phyloP scores from a whole-genome alignment of 1,284 basidiomycete genomes.

The Rhodotorula sp. region DNA sequence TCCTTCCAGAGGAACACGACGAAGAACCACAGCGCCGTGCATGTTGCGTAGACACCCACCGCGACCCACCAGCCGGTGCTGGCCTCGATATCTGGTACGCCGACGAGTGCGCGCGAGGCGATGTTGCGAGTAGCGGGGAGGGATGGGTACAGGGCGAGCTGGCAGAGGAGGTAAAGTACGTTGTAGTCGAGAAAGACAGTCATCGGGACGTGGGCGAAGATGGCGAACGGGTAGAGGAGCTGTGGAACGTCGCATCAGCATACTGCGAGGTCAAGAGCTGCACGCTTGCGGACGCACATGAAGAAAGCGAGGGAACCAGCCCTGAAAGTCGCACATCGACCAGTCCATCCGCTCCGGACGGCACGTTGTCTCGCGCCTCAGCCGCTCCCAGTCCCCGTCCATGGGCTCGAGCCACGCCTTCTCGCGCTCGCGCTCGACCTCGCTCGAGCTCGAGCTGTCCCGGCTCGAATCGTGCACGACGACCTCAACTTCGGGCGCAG shows the following conservation, averaged over 20 bases:
- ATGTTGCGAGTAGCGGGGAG: constrained; percentile 16
- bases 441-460: neutral
- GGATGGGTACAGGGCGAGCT: constrained; percentile 42
- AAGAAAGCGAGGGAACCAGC: constrained; percentile 26
- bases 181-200: constrained; percentile 50
- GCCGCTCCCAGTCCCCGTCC: constrained; percentile 17
- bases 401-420: neutral
- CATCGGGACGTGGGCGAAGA: constrained; percentile 44
- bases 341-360: constrained; percentile 25
- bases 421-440: constrained; percentile 5
- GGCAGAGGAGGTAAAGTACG: constrained; percentile 46
- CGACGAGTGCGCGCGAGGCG: constrained; percentile 16
- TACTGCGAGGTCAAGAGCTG: neutral
- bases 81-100: constrained; percentile 7
- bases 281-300: constrained; percentile 12
- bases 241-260: neutral
- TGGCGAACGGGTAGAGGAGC: constrained; percentile 28
- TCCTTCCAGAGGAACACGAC: constrained; percentile 29
- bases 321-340: constrained; percentile 24
- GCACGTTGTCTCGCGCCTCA: constrained; percentile 18
- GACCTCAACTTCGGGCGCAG: constrained; percentile 15
- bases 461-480: constrained; percentile 22
- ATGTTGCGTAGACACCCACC: constrained; percentile 32
- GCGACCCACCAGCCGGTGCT: constrained; percentile 38
- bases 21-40: constrained; percentile 37